A percentile compares a stretch with the other conserved stretches of the same genome.
These are phyloP conservation scores for Rutstroemia sp. DNA, from an alignment of 2,329 filamentous ascomycete species.

Conservation along the genomic window DNA sequence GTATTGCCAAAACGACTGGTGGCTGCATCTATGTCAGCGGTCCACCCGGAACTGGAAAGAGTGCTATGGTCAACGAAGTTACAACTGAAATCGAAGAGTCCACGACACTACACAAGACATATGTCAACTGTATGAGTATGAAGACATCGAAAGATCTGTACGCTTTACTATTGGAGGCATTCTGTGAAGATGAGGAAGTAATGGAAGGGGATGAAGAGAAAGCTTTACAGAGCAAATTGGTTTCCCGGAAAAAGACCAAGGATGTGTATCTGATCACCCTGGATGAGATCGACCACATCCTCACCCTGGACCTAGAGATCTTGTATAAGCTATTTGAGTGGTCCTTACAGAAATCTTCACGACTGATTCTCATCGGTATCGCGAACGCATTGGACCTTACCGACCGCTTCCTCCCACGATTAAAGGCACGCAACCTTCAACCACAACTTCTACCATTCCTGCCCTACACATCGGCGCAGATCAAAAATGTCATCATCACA, in stretches of 20 bases:
- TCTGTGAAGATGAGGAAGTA: conserved; percentile 52
- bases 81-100: conserved; percentile 50
- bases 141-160: conserved; percentile 84
- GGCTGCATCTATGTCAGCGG: conserved; percentile 94
- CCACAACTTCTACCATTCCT: conserved; percentile 85
- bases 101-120: conserved; percentile 56
- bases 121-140: conserved; percentile 96
- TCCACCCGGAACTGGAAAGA: conserved; percentile 94
- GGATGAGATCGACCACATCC: conserved; percentile 91
- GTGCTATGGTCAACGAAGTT: conserved; percentile 81
- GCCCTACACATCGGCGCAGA: conserved; percentile 82
- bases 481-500: conserved; percentile 77
- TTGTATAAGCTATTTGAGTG: conserved; percentile 95
- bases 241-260: conserved; percentile 47
- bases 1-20: conserved; percentile 51
- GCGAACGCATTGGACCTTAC: conserved; percentile 95
- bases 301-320: conserved; percentile 81
- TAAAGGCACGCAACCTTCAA: conserved; percentile 89
- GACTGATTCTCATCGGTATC: conserved; percentile 80
- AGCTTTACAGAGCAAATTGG: conserved; percentile 63
- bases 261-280: conserved; percentile 75
- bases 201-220: conserved; percentile 61
- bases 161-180: conserved; percentile 63
- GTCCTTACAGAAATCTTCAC: conserved; percentile 76
- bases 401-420: conserved; percentile 84